phyloP scores from a whole-genome alignment of 2,329 filamentous ascomycete species.

The Fusarium sp. region DNA sequence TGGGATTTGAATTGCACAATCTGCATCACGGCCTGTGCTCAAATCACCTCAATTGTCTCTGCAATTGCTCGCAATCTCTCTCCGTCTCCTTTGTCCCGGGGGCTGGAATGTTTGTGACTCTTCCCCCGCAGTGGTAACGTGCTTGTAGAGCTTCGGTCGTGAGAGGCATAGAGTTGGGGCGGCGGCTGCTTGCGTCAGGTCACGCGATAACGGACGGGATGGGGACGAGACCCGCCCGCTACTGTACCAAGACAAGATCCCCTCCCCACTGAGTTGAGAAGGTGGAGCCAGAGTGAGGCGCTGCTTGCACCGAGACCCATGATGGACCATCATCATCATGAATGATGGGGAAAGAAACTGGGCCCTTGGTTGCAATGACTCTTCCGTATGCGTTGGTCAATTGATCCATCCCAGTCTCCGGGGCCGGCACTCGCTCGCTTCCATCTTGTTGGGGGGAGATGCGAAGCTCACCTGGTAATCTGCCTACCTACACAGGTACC shows the following conservation, averaged over 20 bases:
- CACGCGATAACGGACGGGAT: constrained; percentile 48
- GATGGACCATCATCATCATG: constrained; percentile 22
- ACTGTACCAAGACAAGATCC: not conserved
- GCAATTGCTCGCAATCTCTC: not conserved
- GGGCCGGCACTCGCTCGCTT: not conserved
- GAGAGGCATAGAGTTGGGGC: constrained; percentile 36
- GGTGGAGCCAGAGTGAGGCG: not conserved
- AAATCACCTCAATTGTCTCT: not conserved
- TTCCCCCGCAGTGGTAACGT: constrained; percentile 20
- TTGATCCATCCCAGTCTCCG: constrained; percentile 1
- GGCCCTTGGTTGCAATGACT: constrained; percentile 10
- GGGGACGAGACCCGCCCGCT: constrained; percentile 34
- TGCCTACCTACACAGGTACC: not conserved
- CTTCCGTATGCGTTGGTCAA: constrained; percentile 20
- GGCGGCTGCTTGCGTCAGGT: constrained; percentile 48
- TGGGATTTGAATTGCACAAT: constrained; percentile 9
- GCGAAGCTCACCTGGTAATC: not conserved
- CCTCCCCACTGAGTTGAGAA: not conserved
- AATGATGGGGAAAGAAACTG: not conserved
- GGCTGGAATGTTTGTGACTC: not conserved
- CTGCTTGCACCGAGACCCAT: constrained; percentile 11
- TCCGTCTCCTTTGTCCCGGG: not conserved
- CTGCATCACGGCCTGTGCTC: not conserved
- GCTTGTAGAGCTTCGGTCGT: constrained; percentile 20
- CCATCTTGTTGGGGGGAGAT: constrained; percentile 11